Evolutionary conservation across 73 alveolate genomes (phyloP).

Genomic region (Paramecium bursaria): DNA sequence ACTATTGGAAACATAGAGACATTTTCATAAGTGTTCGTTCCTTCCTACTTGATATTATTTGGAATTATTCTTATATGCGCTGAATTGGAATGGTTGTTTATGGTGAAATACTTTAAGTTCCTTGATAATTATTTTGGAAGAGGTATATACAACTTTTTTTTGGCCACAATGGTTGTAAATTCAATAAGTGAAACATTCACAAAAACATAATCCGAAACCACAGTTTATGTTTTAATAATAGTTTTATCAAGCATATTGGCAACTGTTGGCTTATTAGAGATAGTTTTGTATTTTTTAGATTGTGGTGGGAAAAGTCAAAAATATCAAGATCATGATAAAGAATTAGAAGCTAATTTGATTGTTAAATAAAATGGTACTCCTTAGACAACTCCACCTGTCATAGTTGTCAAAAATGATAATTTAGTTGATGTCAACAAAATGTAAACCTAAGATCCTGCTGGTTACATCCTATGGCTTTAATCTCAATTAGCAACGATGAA

Average conservation of each 20-base stretch:
- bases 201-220: neutral
- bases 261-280: slow-evolving; percentile 24
- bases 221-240: neutral
- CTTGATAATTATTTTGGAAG: slow-evolving; percentile 56
- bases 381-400: no score
- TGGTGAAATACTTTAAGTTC: slow-evolving; percentile 37
- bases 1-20: neutral
- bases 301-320: slow-evolving; percentile 50
- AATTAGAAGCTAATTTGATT: no score
- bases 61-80: slow-evolving; percentile 45
- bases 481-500: no score
- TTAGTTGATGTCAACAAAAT: no score
- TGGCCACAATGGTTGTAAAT: slow-evolving; percentile 25
- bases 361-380: no score
- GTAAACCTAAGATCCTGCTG: no score
- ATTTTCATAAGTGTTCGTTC: slow-evolving; percentile 30
- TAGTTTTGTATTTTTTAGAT: slow-evolving; percentile 19
- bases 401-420: no score
- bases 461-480: no score
- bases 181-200: neutral
- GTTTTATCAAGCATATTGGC: neutral
- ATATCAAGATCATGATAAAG: slow-evolving; percentile 29
- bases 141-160: slow-evolving; percentile 36
- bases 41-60: slow-evolving; percentile 35
- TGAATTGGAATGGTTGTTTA: slow-evolving; percentile 41